Conservation (phyloP, 108 stramenopile species). For the Fragilariopsis cylindrus region DNA sequence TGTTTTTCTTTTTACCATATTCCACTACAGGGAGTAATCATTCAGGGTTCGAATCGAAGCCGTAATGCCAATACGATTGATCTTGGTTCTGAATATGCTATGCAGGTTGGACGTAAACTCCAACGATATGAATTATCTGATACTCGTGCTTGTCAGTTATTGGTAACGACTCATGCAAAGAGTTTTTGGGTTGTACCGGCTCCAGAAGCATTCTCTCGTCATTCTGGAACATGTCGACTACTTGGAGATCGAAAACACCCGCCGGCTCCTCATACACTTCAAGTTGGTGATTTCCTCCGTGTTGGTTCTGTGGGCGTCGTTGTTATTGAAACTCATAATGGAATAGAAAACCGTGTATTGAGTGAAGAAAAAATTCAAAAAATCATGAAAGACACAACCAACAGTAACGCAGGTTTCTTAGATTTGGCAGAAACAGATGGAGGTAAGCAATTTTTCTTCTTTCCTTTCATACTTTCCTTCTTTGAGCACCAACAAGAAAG, state of each 20-base stretch:
- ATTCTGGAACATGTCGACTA: slow-evolving; percentile 94
- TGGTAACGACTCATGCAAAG: slow-evolving; percentile 85
- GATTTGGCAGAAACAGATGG: slow-evolving; percentile 87
- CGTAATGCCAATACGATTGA: slow-evolving; percentile 58
- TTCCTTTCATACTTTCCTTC: slow-evolving; percentile 6
- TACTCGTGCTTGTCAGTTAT: slow-evolving; percentile 86
- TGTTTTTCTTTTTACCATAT: background rate
- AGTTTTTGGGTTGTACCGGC: slow-evolving; percentile 94
- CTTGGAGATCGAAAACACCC: slow-evolving; percentile 93
- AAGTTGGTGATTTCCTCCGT: slow-evolving; percentile 92
- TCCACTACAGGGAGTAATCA: slow-evolving; percentile 65
- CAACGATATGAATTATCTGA: slow-evolving; percentile 85
- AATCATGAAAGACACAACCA: slow-evolving; percentile 91
- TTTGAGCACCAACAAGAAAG: too few species aligned
- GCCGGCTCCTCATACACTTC: slow-evolving; percentile 69
- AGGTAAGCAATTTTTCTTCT: slow-evolving; percentile 50
- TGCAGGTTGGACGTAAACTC: slow-evolving; percentile 77
- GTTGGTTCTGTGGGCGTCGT: slow-evolving; percentile 95
- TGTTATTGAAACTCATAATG: slow-evolving; percentile 93
- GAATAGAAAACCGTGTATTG: slow-evolving; percentile 74
- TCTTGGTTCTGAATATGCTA: slow-evolving; percentile 74
- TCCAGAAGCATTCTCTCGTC: slow-evolving; percentile 95
- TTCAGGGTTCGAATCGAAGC: slow-evolving; percentile 79
- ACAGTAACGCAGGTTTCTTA: slow-evolving; percentile 67
- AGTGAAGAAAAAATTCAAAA: slow-evolving; percentile 88